Evolutionary conservation across 805 yeast species (phyloP), one percentile per base, ranked within the genome.

Genomic region (Candida verbasci): DNA sequence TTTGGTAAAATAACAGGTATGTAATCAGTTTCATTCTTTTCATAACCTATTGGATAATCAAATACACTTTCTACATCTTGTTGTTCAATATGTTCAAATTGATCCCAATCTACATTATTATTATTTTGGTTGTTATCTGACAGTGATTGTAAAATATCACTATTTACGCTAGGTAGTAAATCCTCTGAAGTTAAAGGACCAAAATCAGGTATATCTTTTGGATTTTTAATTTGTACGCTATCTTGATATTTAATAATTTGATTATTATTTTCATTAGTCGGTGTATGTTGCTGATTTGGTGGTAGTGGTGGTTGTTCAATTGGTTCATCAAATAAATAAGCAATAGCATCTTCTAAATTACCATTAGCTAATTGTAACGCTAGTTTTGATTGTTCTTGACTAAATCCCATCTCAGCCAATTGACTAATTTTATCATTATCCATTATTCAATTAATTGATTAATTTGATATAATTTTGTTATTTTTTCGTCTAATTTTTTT

Each of bases 331-430:
- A 70, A 66, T 14, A 73, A 54, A 43, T 51, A 62, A 15, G 45
- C 50, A 37, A 58, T 50, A 25, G 63, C 63, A 22, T 40, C 46
- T 33, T 55, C 58, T 9, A 52, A 43, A 34, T 59, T 55, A 29
- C 50, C 52, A 24, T 46, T 42, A 21, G 56, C 41, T 16, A 38
- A 41, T 29, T 52, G 35, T 32, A 68, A 50, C 1, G 79, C 79
- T 14, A 53, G 56, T 6, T 42, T 38, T 3, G 72, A 62, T 38
- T 62, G 58, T 16, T 58, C 68, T 17, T 45, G 49, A 31, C 58
- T 37, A 52, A 68, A 62, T 25, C 73, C 74, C 71, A 68, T 66
- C 26, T 60, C 66, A 25, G 49, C 46, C 34, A 58, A 51, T 42
- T 49, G 52, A 9, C 32, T 29, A 25, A 47, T 40, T 33, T 52